These are phyloP conservation scores for Juglanconis sp. DNA, from an alignment of 2,329 filamentous ascomycete species.

Conservation along the genomic window DNA sequence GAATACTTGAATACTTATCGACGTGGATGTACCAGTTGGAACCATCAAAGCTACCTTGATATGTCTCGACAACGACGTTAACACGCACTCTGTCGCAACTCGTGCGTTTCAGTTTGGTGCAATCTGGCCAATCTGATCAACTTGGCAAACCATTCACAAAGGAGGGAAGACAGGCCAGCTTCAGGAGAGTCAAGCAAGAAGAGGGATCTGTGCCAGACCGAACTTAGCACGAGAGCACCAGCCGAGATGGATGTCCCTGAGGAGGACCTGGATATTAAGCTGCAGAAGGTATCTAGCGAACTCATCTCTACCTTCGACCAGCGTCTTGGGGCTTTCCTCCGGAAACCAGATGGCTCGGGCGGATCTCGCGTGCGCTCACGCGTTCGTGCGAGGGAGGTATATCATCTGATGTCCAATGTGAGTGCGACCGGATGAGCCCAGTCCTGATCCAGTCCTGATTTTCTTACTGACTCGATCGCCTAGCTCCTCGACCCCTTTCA, in stretches of 20 bases:
- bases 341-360: slow-evolving; percentile 46
- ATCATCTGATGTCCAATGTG: slow-evolving; percentile 46
- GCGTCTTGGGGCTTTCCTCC: slow-evolving; percentile 50
- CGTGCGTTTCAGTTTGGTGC: no score
- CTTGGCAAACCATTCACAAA: background rate
- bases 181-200: background rate
- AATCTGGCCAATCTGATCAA: background rate
- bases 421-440: background rate
- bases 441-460: no score
- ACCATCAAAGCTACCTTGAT: no score
- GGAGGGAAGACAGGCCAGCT: background rate
- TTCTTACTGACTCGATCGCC: slow-evolving; percentile 16
- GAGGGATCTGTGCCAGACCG: no score
- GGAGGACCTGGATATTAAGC: slow-evolving; percentile 58
- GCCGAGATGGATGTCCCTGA: slow-evolving; percentile 55
- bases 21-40: no score
- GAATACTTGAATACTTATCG: no score
- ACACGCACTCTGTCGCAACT: no score
- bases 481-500: slow-evolving; percentile 80
- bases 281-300: slow-evolving; percentile 58
- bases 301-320: slow-evolving; percentile 57
- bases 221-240: background rate
- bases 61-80: no score
- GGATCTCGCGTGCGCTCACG: slow-evolving; percentile 41
- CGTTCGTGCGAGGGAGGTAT: slow-evolving; percentile 48